phyloP scores from a whole-genome alignment of 2,329 filamentous ascomycete genomes.

The Fusarium sambucinum region DNA sequence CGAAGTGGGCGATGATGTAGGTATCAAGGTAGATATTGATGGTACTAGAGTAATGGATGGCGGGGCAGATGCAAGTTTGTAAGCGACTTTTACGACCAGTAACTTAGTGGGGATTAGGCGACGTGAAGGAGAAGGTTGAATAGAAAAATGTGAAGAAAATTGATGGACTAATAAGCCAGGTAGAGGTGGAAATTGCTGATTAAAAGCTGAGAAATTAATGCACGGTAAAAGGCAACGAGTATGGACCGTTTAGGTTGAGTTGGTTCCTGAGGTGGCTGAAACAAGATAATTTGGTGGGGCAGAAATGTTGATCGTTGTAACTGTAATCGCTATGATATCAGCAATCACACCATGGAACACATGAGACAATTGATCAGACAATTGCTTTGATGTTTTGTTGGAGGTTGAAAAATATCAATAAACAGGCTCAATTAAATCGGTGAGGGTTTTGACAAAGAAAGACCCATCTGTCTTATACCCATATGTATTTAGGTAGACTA shows the following conservation, averaged over 20 bases:
- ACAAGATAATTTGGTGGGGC: constrained; percentile 24
- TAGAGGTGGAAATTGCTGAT: constrained; percentile 5
- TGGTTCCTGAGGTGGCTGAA: constrained; percentile 31
- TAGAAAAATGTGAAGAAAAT: not conserved
- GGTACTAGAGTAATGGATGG: constrained; percentile 16
- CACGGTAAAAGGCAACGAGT: constrained; percentile 1
- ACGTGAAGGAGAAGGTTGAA: not conserved
- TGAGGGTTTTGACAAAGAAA: not conserved
- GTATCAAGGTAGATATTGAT: constrained; percentile 5
- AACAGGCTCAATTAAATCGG: no score
- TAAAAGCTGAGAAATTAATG: constrained; percentile 24
- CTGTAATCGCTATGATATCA: constrained; percentile 23
- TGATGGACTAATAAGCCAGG: not conserved
- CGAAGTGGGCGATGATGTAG: constrained; percentile 31
- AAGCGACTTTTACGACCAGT: constrained; percentile 17
- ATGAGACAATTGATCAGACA: constrained; percentile 13
- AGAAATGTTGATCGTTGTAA: constrained; percentile 16
- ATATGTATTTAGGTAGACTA: not conserved
- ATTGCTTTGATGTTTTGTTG: not conserved
- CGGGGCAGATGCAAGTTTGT: constrained; percentile 32
- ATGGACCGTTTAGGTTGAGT: constrained; percentile 8
- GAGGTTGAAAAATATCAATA: not conserved
- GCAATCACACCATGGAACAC: constrained; percentile 26
- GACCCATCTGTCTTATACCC: not conserved
- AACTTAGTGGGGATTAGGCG: not conserved